Conservation (phyloP, 2,329 filamentous ascomycete genomes). For the Periconia sp. region DNA sequence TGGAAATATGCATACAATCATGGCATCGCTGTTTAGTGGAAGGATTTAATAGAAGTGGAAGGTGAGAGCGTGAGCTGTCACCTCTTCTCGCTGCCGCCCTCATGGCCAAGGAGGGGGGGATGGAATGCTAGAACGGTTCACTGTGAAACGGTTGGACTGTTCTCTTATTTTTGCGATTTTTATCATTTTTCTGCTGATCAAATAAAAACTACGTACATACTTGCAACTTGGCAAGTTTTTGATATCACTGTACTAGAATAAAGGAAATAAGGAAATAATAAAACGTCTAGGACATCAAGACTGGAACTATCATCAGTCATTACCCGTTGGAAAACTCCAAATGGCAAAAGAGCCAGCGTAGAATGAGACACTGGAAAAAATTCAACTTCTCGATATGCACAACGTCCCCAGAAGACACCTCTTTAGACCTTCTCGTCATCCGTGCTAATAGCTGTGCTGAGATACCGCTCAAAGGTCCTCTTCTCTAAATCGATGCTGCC, state of each 20-base stretch:
- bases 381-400: neutral
- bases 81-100: neutral
- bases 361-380: constrained; percentile 1
- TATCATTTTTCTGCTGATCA: neutral
- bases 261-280: neutral
- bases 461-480: constrained; percentile 34
- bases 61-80: neutral
- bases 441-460: constrained; percentile 34
- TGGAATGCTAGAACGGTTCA: too few species aligned
- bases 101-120: too few species aligned
- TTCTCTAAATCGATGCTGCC: constrained; percentile 34
- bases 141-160: too few species aligned
- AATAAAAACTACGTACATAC: neutral
- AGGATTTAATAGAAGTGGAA: neutral
- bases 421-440: constrained; percentile 32
- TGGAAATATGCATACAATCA: neutral
- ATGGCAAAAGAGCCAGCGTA: neutral
- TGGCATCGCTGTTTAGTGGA: too few species aligned
- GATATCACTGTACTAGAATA: neutral
- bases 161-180: neutral
- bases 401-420: neutral
- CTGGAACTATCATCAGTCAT: neutral
- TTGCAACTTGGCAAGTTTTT: neutral
- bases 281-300: neutral
- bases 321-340: neutral